Base-by-base conservation (phyloP, 495 filamentous ascomycete species). In the Polyplosphaeria fusca region DNA sequence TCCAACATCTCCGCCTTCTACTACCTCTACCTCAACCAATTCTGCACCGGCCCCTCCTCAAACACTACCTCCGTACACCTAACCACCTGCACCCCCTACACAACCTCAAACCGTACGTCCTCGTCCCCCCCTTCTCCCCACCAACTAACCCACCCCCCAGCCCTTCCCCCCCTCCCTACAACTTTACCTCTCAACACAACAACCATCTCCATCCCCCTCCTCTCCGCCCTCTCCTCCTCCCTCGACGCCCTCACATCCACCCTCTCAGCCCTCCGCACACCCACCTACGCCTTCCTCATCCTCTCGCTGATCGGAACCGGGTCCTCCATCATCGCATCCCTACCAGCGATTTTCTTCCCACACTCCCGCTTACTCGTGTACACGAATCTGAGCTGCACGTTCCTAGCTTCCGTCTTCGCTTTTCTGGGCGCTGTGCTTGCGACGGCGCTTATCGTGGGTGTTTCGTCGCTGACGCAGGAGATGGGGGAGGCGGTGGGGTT, bases 271-370 rank as follows among this genome's bases (percentile, higher is more conserved):
- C 14, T 51, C 14, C 46, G 45, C 5, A 48, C 20, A 22, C 38
- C 46, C 12, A 43, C 45, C 26, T 42, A 50, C 20, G 55, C 46
- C 5, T 58, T 51, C 16, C 47, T 58, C 9, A 46, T 58, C 25
- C 32, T 51, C 27, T 23, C 46, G 3, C 24, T 51, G 4, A 38
- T 58, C 16, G 46, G 55, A 7, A 50, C 55, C 11, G 55, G 35
- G 1, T 5, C 46, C 1, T n/a, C 46, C 1, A 5, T 24, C 4
- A 13, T 58, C 16, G 16, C 35, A 14, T 24, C 37, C 11, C 24
- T 58, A 20, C 20, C 39, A 2, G 46, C 46, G 25, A 44, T 58
- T 3, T 45, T 51, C 16, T 51, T 50, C 19, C 19, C 46, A 0
- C 19, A 13, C 2, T 43, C 55, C 1, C 37, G 25, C 5, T 11